These are phyloP conservation scores for Perkinsus chesapeaki DNA, from an alignment of 169 alveolate species.

Conservation along the genomic window DNA sequence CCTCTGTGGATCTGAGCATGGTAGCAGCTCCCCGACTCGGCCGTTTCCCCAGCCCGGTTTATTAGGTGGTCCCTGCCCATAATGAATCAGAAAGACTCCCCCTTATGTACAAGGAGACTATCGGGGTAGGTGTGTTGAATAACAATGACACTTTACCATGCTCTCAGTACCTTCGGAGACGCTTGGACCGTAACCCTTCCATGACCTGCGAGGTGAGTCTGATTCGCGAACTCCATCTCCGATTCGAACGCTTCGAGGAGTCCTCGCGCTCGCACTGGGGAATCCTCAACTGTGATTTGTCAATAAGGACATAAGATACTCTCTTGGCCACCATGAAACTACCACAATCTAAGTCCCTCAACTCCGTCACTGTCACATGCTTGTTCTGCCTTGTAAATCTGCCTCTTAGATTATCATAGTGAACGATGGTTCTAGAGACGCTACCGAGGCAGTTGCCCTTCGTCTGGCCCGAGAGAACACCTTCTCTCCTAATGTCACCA, in stretches of 20 bases:
- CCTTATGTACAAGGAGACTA: not conserved
- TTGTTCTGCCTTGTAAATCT: not conserved
- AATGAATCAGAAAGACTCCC: constrained; percentile 20
- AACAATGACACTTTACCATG: not conserved
- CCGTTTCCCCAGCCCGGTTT: not conserved
- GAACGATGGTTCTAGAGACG: not conserved
- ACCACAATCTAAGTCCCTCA: too few relatives aligned
- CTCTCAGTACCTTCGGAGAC: not conserved
- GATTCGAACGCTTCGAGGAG: too few relatives aligned
- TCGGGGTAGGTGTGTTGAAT: not conserved
- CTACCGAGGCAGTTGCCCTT: not conserved
- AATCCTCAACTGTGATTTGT: too few relatives aligned
- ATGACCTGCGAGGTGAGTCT: not conserved
- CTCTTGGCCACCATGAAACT: too few relatives aligned
- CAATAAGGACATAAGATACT: too few relatives aligned
- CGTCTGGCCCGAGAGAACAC: not conserved
- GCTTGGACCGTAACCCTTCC: not conserved
- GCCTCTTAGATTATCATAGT: not conserved
- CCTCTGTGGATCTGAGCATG: not conserved
- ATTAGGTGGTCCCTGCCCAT: not conserved
- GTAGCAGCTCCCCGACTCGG: not conserved
- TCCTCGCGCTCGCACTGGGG: too few relatives aligned
- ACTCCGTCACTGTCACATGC: not conserved
- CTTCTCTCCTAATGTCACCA: not conserved
- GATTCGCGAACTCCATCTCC: too few relatives aligned